Evolutionary conservation across 2,329 filamentous ascomycete genomes (phyloP), one percentile per base, ranked within the genome.

Genomic region (Catunica adiposa): DNA sequence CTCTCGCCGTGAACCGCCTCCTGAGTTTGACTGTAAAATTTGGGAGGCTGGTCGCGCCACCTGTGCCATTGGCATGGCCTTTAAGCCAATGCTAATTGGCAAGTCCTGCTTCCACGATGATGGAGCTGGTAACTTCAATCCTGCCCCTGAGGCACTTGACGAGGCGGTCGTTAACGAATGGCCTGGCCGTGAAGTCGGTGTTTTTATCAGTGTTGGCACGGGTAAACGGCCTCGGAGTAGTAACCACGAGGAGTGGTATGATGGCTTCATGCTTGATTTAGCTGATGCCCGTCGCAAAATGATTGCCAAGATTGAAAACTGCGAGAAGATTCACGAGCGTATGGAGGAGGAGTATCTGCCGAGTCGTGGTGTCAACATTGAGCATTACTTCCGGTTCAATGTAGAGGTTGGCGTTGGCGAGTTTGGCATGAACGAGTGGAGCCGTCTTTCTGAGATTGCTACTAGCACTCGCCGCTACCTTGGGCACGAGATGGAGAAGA

Each of bases 401-500:
- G 92, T 97, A 42, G 89, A 97, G 65, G 83, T 95, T 15, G 92
- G 90, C 1, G 89, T 97, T 2, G 89, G 90, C 54, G 92, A 97
- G 65, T 97, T 96, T 66, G 90, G 86, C 53, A 97, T 98, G 89
- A 98, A 97, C 65, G 92, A 97, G 66, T 98, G 92, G 92, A 80
- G 87, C 63, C 80, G 89, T 2, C 72, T 97, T n/a, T 84, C 86
- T 25, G 90, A 96, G 54, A 97, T 98, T 69, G 95, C 87, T 71
- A 96, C 88, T 14, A 84, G 84, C 65, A 98, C 92, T 0, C 79
- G 86, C 61, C 80, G 84, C 60, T 98, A 97, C 65, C 77, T 98
- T 54, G 72, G 75, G 6, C 83, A 83, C 59, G 74, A 77, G 9
- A 80, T 81, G 0, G 83, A 94, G 57, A 86, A 94, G 66, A 76